These are phyloP conservation scores for Neofusicoccum cordaticola DNA, from an alignment of 2,329 filamentous ascomycete genomes.

Conservation along the genomic window DNA sequence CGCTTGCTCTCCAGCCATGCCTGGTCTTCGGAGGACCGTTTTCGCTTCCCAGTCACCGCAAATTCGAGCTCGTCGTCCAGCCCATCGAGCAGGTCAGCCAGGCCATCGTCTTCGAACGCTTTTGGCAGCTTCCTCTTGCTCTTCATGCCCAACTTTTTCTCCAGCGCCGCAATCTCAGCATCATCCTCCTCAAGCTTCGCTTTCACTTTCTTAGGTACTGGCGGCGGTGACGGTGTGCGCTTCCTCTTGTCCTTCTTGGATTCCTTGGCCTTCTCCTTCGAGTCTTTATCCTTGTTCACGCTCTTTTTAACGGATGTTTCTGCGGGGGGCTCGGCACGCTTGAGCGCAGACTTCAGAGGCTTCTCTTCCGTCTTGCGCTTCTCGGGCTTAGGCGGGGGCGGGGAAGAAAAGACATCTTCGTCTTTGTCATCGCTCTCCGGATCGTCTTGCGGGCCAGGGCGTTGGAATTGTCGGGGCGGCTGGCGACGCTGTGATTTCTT, in stretches of 20 bases:
- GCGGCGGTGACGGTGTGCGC: conserved; percentile 19
- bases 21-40: conserved; percentile 53
- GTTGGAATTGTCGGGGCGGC: neutral
- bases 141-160: conserved; percentile 82
- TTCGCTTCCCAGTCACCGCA: conserved; percentile 52
- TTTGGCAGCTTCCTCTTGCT: conserved; percentile 71
- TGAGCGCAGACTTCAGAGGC: conserved; percentile 36
- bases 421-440: conserved; percentile 24
- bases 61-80: conserved; percentile 52
- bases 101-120: conserved; percentile 75
- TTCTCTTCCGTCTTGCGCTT: conserved; percentile 25
- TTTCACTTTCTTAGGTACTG: conserved; percentile 46
- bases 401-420: conserved; percentile 20
- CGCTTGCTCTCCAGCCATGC: conserved; percentile 60
- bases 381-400: conserved; percentile 20
- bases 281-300: neutral
- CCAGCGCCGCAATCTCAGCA: conserved; percentile 80
- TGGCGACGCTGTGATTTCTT: conserved; percentile 52
- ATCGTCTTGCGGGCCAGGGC: neutral
- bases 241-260: conserved; percentile 20
- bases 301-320: neutral
- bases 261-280: conserved; percentile 21
- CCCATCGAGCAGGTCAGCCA: conserved; percentile 74
- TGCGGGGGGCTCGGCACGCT: conserved; percentile 25
- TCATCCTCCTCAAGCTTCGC: conserved; percentile 72